phyloP scores from a whole-genome alignment of 1,139 yeast species.

The Candida gigantensis region DNA sequence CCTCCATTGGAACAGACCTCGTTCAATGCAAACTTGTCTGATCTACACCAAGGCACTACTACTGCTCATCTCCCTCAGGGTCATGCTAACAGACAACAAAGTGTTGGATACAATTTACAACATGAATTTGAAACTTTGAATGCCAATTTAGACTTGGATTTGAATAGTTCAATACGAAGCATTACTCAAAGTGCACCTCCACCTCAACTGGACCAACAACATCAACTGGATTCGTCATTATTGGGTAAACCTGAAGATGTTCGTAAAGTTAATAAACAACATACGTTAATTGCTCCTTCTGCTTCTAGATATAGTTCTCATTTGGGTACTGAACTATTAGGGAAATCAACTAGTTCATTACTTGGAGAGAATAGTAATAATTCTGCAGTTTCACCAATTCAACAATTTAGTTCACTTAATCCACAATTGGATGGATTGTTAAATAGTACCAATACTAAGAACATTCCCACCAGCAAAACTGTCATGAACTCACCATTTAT shows the following conservation, averaged over 20 bases:
- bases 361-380: conserved; percentile 22
- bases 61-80: conserved; percentile 8
- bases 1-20: conserved; percentile 33
- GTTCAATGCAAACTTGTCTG: not conserved
- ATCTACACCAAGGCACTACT: too few relatives aligned
- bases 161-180: conserved; percentile 19
- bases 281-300: conserved; percentile 15
- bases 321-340: conserved; percentile 10
- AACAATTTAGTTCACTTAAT: conserved; percentile 13
- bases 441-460: conserved; percentile 11
- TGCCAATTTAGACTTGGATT: conserved; percentile 49
- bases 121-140: conserved; percentile 50
- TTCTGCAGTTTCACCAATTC: conserved; percentile 25
- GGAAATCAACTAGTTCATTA: conserved; percentile 16
- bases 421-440: conserved; percentile 13
- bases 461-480: conserved; percentile 5
- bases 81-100: conserved; percentile 37
- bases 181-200: conserved; percentile 7
- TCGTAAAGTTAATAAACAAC: too few relatives aligned
- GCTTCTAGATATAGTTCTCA: conserved; percentile 13
- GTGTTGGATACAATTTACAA: conserved; percentile 47
- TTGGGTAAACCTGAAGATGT: not conserved
- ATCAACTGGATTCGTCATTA: conserved; percentile 5
- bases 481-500: conserved; percentile 15
- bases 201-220: conserved; percentile 5